phyloP scores from a whole-genome alignment of 1,284 basidiomycete genomes.

The Tremellales sp. region DNA sequence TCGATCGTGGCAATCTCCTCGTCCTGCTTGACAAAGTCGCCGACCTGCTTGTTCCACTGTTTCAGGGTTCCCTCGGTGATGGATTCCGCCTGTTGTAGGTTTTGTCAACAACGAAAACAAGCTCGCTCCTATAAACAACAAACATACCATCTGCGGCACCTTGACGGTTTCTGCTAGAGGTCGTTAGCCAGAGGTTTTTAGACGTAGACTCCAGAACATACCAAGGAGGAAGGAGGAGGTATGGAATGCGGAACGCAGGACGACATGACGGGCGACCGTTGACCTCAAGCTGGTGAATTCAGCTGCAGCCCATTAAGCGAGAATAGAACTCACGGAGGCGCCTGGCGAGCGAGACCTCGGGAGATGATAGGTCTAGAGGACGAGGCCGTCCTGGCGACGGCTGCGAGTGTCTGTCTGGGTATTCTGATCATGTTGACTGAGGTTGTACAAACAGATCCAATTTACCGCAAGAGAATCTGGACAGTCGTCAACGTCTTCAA shows the following conservation, averaged over 20 bases:
- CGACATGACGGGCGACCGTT: constrained; percentile 6
- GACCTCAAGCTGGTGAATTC: background rate
- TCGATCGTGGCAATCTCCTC: constrained; percentile 98
- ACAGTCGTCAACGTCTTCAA: no score
- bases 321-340: background rate
- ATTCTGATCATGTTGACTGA: no score
- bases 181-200: background rate
- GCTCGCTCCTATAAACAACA: no score
- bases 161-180: constrained; percentile 69
- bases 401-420: background rate
- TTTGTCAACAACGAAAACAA: background rate
- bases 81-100: constrained; percentile 69
- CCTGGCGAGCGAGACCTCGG: no score
- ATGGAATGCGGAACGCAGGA: constrained; percentile 27
- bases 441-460: no score
- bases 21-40: constrained; percentile 83
- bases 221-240: constrained; percentile 37
- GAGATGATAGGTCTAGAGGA: background rate
- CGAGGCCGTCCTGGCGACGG: background rate
- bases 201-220: constrained; percentile 22
- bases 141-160: constrained; percentile 81
- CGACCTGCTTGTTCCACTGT: constrained; percentile 90
- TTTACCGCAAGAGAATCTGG: no score
- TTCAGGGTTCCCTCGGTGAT: constrained; percentile 97
- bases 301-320: background rate